These are phyloP conservation scores for Fusarium hostae DNA, from an alignment of 2,329 filamentous ascomycete species.

Conservation along the genomic window DNA sequence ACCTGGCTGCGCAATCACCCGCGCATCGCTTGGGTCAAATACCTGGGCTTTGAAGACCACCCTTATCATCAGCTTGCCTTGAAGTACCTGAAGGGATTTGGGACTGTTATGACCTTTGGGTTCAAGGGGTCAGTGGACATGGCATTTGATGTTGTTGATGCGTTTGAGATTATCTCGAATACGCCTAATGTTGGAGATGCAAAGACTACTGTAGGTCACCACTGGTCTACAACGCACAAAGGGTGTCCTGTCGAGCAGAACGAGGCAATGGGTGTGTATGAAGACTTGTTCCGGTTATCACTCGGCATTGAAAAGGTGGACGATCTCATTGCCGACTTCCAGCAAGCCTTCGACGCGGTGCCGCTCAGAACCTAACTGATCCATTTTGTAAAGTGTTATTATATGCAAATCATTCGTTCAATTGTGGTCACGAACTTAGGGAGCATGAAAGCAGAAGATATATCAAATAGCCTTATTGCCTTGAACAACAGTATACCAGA, in stretches of 20 bases:
- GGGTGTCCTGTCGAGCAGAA: not conserved
- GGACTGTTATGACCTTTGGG: conserved; percentile 77
- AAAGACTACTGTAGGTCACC: conserved; percentile 78
- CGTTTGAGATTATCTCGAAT: conserved; percentile 3
- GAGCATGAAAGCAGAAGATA: not conserved
- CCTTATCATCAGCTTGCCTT: conserved; percentile 71
- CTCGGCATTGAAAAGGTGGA: conserved; percentile 73
- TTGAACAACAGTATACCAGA: not conserved
- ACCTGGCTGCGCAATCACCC: conserved; percentile 1
- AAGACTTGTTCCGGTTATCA: conserved; percentile 55
- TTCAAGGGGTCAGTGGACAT: conserved; percentile 48
- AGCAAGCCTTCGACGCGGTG: conserved; percentile 55
- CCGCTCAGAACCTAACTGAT: not conserved
- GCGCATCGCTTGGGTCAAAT: conserved; percentile 1
- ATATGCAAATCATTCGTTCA: not conserved
- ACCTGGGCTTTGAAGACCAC: conserved; percentile 52
- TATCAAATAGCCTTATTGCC: not conserved
- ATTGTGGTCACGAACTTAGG: too few relatives aligned
- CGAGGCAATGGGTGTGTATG: conserved; percentile 65
- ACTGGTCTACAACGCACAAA: conserved; percentile 76
- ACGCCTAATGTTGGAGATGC: conserved; percentile 68
- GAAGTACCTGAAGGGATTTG: conserved; percentile 76
- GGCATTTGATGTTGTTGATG: conserved; percentile 75
- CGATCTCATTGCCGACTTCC: conserved; percentile 78
- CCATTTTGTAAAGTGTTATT: not conserved